Evolutionary conservation across 257 asterid species (phyloP).

Genomic region (Eustoma russellianum): DNA sequence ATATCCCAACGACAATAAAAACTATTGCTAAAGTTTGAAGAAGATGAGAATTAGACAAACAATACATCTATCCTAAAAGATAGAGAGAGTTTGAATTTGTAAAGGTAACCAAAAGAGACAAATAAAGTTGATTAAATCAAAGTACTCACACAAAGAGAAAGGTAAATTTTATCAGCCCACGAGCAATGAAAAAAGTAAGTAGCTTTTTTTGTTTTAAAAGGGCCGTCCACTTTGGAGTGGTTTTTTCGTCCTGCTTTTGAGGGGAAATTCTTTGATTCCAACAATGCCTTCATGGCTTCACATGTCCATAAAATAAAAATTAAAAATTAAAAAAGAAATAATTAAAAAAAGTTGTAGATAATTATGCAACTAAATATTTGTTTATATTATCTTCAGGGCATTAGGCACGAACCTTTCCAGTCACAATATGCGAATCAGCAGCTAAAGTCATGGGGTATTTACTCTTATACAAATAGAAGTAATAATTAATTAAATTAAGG

Average conservation of each 20-base stretch:
- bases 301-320: constrained; percentile 11
- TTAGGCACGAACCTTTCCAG: constrained; percentile 4
- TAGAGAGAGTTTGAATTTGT: too few species aligned
- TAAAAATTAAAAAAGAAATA: too few species aligned
- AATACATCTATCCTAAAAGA: too few species aligned
- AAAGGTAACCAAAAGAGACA: constrained; percentile 18
- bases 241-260: constrained; percentile 50
- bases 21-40: too few species aligned
- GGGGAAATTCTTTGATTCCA: constrained; percentile 49
- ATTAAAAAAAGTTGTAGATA: too few species aligned
- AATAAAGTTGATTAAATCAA: constrained; percentile 48
- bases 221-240: constrained; percentile 82
- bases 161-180: constrained; percentile 33
- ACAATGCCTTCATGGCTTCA: constrained; percentile 9
- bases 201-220: constrained; percentile 75
- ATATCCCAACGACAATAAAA: too few species aligned
- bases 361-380: too few species aligned
- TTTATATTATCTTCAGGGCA: too few species aligned
- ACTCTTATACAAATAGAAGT: too few species aligned
- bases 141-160: constrained; percentile 29
- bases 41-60: too few species aligned
- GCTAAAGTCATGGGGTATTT: background rate
- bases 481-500: too few species aligned
- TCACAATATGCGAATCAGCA: background rate
- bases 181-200: constrained; percentile 49